Evolutionary conservation across 768 basidiomycete genomes (phyloP).

Genomic region (Xerocomus spinulosus): DNA sequence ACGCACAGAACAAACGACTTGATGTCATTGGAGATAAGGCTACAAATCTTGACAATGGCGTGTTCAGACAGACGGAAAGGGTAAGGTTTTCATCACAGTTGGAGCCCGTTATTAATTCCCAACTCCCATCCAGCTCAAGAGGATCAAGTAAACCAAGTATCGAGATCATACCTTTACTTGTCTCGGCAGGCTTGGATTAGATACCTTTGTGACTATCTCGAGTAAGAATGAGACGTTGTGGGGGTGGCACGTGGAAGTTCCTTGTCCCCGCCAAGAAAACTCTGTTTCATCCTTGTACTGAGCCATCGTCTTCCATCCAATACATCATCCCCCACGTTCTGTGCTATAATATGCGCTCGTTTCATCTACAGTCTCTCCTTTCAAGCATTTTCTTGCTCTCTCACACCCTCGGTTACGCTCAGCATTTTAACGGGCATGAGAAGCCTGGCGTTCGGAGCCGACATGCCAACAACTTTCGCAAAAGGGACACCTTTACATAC

Average conservation of each 20-base stretch:
- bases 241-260: too few species aligned
- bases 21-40: slow-evolving; percentile 77
- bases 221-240: too few species aligned
- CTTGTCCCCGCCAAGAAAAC: too few species aligned
- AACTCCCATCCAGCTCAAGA: slow-evolving; percentile 52
- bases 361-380: slow-evolving; percentile 23
- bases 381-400: slow-evolving; percentile 13
- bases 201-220: slow-evolving; percentile 15
- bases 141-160: slow-evolving; percentile 42
- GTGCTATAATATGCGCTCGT: slow-evolving; percentile 27
- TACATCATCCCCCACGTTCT: slow-evolving; percentile 1
- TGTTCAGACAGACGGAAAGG: slow-evolving; percentile 79
- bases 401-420: slow-evolving; percentile 9
- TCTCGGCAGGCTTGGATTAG: slow-evolving; percentile 2
- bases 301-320: too few species aligned
- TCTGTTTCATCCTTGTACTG: too few species aligned
- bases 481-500: slow-evolving; percentile 26
- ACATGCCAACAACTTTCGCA: slow-evolving; percentile 1
- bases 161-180: not conserved
- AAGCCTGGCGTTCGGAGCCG: slow-evolving; percentile 8
- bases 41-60: slow-evolving; percentile 62
- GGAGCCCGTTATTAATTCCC: slow-evolving; percentile 6
- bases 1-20: slow-evolving; percentile 79
- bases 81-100: slow-evolving; percentile 40
- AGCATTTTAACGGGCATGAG: slow-evolving; percentile 8